Percentiles rank a stretch among this genome's conserved stretches.
phyloP scores from a whole-genome alignment of 1,139 yeast genomes.

The Debaryomycetaceae sp. region DNA sequence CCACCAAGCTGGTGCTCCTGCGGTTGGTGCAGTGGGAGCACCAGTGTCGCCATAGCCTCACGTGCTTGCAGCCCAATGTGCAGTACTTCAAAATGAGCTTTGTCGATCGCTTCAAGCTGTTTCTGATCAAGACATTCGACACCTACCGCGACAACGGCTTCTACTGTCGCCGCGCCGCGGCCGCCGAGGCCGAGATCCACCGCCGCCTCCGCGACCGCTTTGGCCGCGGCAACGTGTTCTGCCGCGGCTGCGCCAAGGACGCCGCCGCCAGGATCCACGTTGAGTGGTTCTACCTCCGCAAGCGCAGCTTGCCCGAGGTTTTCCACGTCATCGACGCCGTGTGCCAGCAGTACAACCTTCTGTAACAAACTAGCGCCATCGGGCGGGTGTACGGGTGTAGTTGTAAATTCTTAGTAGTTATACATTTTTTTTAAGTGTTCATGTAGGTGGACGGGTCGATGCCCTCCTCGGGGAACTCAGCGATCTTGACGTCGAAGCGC shows the following conservation, averaged over 20 bases:
- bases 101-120: slow-evolving; percentile 10
- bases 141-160: slow-evolving; percentile 27
- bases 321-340: slow-evolving; percentile 36
- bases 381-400: no score
- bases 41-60: slow-evolving; percentile 47
- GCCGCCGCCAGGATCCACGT: slow-evolving; percentile 36
- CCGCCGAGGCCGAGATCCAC: slow-evolving; percentile 44
- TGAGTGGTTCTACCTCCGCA: slow-evolving; percentile 59
- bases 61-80: slow-evolving; percentile 27
- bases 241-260: slow-evolving; percentile 29
- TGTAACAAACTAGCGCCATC: no score
- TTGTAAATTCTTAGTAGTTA: slow-evolving; percentile 1
- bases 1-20: slow-evolving; percentile 39
- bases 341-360: slow-evolving; percentile 12
- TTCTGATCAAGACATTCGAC: slow-evolving; percentile 9
- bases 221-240: slow-evolving; percentile 42
- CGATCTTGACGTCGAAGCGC: slow-evolving; percentile 92
- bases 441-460: slow-evolving; percentile 96
- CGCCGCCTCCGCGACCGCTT: slow-evolving; percentile 24
- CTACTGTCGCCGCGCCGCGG: slow-evolving; percentile 20
- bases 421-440: slow-evolving; percentile 59
- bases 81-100: slow-evolving; percentile 5
- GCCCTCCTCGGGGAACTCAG: slow-evolving; percentile 97
- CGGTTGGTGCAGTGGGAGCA: slow-evolving; percentile 53
- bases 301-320: slow-evolving; percentile 31